These are phyloP conservation scores for Volutella citrinella DNA, from an alignment of 2,329 filamentous ascomycete species.

Conservation along the genomic window DNA sequence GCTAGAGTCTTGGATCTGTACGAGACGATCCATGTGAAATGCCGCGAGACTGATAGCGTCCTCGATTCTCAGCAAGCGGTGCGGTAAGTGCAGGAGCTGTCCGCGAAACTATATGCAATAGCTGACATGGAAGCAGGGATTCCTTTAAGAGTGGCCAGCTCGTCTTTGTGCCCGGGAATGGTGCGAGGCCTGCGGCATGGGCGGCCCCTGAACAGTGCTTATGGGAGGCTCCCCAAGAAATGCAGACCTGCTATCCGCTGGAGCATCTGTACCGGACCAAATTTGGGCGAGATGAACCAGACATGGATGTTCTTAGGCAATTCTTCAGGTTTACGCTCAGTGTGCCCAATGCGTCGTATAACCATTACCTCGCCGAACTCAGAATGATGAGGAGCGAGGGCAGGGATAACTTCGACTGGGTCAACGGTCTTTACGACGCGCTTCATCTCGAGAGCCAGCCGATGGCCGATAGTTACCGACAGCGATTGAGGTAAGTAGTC, in stretches of 20 bases:
- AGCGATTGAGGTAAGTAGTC: constrained; percentile 6
- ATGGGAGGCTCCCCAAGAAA: constrained; percentile 14
- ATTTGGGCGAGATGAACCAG: constrained; percentile 6
- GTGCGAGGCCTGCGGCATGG: constrained; percentile 9
- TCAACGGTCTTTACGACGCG: constrained; percentile 8
- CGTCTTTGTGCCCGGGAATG: constrained; percentile 10
- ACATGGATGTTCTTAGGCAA: constrained; percentile 13
- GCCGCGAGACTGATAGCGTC: constrained; percentile 11
- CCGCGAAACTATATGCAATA: neutral
- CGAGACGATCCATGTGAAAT: constrained; percentile 14
- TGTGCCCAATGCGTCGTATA: constrained; percentile 13
- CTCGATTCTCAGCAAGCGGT: constrained; percentile 4
- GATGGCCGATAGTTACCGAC: neutral
- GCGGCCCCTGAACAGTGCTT: constrained; percentile 7
- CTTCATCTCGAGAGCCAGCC: constrained; percentile 3
- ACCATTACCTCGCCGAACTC: constrained; percentile 15
- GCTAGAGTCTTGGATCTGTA: constrained; percentile 16
- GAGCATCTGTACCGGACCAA: constrained; percentile 12
- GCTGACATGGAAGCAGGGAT: constrained; percentile 4
- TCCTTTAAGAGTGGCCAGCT: constrained; percentile 4
- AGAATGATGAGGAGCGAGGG: constrained; percentile 7
- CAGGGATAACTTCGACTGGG: constrained; percentile 15
- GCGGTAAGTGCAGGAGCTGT: constrained; percentile 2
- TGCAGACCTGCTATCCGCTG: constrained; percentile 15
- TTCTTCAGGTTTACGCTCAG: constrained; percentile 14